A percentile compares a stretch with the other conserved stretches of the same genome.
Evolutionary conservation across 768 basidiomycete species (phyloP).

Genomic region (Tulasnella sp.): DNA sequence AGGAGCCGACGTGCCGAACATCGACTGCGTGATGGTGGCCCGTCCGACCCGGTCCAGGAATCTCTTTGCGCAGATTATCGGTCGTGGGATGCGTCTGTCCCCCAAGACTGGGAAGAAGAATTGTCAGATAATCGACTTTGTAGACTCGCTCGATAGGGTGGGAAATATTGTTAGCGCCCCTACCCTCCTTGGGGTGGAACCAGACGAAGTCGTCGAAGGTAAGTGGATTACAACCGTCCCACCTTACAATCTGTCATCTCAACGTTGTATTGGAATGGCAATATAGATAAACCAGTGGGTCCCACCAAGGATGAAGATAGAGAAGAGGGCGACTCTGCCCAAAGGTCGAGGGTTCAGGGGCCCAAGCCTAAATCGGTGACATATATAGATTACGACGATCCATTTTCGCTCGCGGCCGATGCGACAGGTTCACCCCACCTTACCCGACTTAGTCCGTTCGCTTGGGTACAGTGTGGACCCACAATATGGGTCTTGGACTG

Average conservation of each 20-base stretch:
- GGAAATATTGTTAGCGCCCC: conserved; percentile 67
- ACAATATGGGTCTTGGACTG: conserved; percentile 65
- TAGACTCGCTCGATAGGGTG: conserved; percentile 60
- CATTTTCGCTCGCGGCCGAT: conserved; percentile 42
- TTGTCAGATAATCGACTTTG: conserved; percentile 86
- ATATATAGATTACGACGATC: conserved; percentile 68
- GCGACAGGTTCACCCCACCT: conserved; percentile 43
- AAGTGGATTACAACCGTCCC: conserved; percentile 18
- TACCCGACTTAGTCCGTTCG: conserved; percentile 41
- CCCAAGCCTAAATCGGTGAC: conserved; percentile 53
- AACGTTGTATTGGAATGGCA: background rate
- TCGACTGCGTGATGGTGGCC: conserved; percentile 83
- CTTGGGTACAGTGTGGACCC: conserved; percentile 75
- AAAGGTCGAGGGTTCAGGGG: conserved; percentile 21
- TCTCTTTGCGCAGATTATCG: conserved; percentile 91
- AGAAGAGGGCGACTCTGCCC: too few relatives aligned
- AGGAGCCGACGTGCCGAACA: conserved; percentile 89
- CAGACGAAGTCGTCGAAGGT: conserved; percentile 60
- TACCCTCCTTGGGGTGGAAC: conserved; percentile 76
- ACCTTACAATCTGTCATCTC: background rate
- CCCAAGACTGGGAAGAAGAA: conserved; percentile 69
- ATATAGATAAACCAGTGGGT: too few relatives aligned
- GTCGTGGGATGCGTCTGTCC: conserved; percentile 82
- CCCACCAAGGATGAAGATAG: too few relatives aligned
- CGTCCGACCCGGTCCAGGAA: conserved; percentile 84